phyloP scores from a whole-genome alignment of 1,284 basidiomycete genomes.

The Meira nashicola region DNA sequence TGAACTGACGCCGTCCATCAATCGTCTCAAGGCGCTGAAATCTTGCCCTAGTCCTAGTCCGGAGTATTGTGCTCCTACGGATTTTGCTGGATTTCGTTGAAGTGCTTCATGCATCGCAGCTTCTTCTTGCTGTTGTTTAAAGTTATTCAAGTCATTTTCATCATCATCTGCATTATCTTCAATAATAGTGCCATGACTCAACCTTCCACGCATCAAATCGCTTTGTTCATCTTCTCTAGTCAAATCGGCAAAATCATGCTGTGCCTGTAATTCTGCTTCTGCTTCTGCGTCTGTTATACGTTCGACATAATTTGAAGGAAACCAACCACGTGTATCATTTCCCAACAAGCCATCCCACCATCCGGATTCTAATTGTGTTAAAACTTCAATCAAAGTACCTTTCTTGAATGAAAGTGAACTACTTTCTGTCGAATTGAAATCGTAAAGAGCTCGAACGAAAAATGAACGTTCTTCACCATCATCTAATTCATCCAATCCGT shows the following conservation, averaged over 20 bases:
- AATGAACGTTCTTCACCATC: conserved; percentile 54
- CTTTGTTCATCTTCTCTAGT: background rate
- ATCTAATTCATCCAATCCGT: background rate
- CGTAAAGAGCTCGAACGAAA: conserved; percentile 87
- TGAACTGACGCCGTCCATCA: conserved; percentile 22
- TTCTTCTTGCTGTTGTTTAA: conserved; percentile 15
- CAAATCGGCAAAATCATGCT: no score
- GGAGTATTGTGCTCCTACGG: conserved; percentile 25
- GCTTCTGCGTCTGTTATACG: conserved; percentile 71
- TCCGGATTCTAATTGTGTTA: conserved; percentile 82
- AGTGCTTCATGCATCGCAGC: no score
- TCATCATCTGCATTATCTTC: conserved; percentile 14
- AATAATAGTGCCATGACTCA: conserved; percentile 1
- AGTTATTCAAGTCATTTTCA: conserved; percentile 9
- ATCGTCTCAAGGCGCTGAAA: conserved; percentile 29
- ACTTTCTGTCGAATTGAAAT: conserved; percentile 69
- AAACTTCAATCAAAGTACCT: conserved; percentile 87
- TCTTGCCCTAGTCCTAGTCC: conserved; percentile 31
- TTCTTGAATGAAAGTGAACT: conserved; percentile 81
- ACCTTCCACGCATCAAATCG: conserved; percentile 8
- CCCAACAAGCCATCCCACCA: conserved; percentile 98
- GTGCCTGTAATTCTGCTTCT: conserved; percentile 21
- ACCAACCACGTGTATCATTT: conserved; percentile 70
- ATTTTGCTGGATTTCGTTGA: conserved; percentile 14
- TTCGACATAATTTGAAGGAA: conserved; percentile 90